Evolutionary conservation across 202 grass and related monocot species (phyloP), one percentile per base, ranked within the genome.

Genomic region (Carex arenaria): DNA sequence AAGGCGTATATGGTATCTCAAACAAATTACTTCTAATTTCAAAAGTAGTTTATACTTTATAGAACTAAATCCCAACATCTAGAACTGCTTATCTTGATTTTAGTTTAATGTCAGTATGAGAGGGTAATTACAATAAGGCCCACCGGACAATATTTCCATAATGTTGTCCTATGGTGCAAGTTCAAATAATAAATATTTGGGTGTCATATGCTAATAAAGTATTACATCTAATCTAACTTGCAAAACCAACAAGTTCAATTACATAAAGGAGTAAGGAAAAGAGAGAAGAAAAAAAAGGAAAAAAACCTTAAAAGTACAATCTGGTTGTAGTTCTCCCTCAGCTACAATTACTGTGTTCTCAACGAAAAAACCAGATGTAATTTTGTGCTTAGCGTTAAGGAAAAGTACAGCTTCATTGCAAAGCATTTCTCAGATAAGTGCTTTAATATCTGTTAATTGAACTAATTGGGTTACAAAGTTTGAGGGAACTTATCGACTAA

Each of bases 291-390:
- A 64, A 26, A 19, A 28, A 55, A 17, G 83, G 13, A 66, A 74
- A 73, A n/a, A 57, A 20, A 98, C 95, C 92, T 92, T 89, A 72
- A 95, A 98, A 88, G 82, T 95, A 40, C 93, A 90, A 90, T 88
- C 91, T 71, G 90, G 89, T 89, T 90, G 93, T 31, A 95, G 86
- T 53, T 95, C 95, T 54, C 95, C 95, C 87, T 98, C 93, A 40
- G 89, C 95, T 18, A 98, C 91, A 64, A 98, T 89, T 77, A 98
- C 81, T 84, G 95, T 93, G 53, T 95, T 95, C 85, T 98, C 95
- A 81, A 89, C 86, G 64, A 98, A 93, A 84, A 98, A 92, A 42
- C 95, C 92, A 87, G 95, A 93, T 42, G 92, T 98, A 34, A 95
- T 90, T 92, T 93, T 98, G 95, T 98, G 83, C 87, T 92, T 12